A percentile compares a stretch with the other conserved stretches of the same genome.
These are phyloP conservation scores for Chalciporus pseudorubinellus DNA, from an alignment of 768 basidiomycete genomes.

Conservation along the genomic window DNA sequence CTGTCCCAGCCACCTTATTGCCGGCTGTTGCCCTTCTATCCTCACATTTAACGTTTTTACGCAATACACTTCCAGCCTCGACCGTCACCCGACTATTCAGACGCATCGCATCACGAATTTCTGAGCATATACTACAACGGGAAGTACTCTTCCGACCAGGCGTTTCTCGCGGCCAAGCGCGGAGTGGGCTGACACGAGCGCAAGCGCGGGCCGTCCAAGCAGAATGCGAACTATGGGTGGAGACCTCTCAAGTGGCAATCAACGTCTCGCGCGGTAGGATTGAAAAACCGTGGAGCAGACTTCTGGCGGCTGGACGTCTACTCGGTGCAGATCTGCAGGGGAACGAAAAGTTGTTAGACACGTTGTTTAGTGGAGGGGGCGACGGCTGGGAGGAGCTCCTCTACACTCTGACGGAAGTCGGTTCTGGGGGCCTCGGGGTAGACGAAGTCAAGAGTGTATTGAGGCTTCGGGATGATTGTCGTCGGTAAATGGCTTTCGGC, in stretches of 20 bases:
- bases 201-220: conserved; percentile 63
- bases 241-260: conserved; percentile 67
- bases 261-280: conserved; percentile 46
- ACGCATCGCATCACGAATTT: conserved; percentile 63
- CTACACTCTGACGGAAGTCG: conserved; percentile 49
- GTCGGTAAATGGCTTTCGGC: conserved; percentile 4
- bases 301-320: conserved; percentile 69
- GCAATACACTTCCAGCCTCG: conserved; percentile 56
- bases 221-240: conserved; percentile 83
- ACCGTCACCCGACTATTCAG: conserved; percentile 68
- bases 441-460: conserved; percentile 61
- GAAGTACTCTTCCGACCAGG: conserved; percentile 77
- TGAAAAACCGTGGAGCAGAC: conserved; percentile 73
- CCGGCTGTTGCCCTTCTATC: conserved; percentile 78
- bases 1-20: conserved; percentile 69
- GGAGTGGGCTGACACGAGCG: conserved; percentile 19
- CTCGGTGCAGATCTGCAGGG: conserved; percentile 50
- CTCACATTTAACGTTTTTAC: conserved; percentile 70
- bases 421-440: conserved; percentile 57
- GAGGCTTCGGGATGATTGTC: conserved; percentile 42
- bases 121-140: conserved; percentile 80
- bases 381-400: conserved; percentile 51
- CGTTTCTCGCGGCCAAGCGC: conserved; percentile 41
- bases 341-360: conserved; percentile 30
- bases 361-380: conserved; percentile 15